Evolutionary conservation across 2,329 filamentous ascomycete genomes (phyloP), one percentile per base, ranked within the genome.

Genomic region (Hirsutella minnesotensis): DNA sequence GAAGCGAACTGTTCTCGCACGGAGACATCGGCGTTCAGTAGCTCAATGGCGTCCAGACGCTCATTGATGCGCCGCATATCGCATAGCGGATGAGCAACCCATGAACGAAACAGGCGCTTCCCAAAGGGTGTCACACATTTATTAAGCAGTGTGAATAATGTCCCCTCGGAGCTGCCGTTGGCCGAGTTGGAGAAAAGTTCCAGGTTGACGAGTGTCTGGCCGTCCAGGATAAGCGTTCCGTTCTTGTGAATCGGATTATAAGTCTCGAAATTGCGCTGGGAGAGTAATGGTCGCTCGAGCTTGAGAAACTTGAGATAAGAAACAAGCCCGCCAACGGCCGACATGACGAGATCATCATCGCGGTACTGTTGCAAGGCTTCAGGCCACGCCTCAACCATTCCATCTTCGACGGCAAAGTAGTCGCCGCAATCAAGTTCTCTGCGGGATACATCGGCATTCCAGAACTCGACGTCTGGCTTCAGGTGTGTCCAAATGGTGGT

Each of bases 121-220:
- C 92, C 92, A 57, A 98, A 98, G 0, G 92, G 90, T 3, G 92
- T 96, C 48, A 95, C 83, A 58, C 92, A 98, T 41, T 87, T 80
- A 60, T 98, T 96, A 41, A 98, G 75, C 49, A 98, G 78, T 41
- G 76, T 77, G 62, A 96, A 98, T 2, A 98, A 66, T 0, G 92
- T 96, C 7, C 92, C 92, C 33, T 94, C 84, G 1, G 72, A 60
- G 13, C 86, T 80, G 8, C 89, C 90, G 56, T 95, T 90, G 50
- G 84, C 87, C 0, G 83, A 89, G 62, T 98, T 98, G 52, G 87
- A 77, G 53, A 98, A 98, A 5, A 98, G 77, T 59, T 98, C 92
- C n/a, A 98, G 79, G 56, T 98, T 98, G 69, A 94, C 94, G 52
- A 98, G 71, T 19, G 89, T 96, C 59, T 98, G 92, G 1, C 92